Base-by-base conservation (phyloP, 768 basidiomycete genomes). In the Psilocybe azurescens region DNA sequence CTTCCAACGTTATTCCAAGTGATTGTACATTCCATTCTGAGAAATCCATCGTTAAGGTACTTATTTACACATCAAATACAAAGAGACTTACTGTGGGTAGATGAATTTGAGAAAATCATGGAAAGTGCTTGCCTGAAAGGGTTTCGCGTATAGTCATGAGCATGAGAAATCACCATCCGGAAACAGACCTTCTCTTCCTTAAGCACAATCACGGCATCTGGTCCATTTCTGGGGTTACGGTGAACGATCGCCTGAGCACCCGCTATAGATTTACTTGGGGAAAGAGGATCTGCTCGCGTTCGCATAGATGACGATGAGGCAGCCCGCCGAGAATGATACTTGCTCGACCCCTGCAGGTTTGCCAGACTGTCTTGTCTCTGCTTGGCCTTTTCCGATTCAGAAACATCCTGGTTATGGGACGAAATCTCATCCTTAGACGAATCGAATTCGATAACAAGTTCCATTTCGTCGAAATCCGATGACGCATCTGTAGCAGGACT, bases 1-100 rank as follows among this genome's bases (percentile, higher is more conserved):
- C 90, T 89, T 68, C 94, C 94, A 29, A 94, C 96, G 73, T 97
- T 97, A 68, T 93, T 92, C 94, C 95, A 98, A 0, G 93, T 91
- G 57, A 97, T 95, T 8, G 93, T 93, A 76, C 95, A 97, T 65
- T 95, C 91, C 58, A 96, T 61, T 56, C 72, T 73, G 81, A 36
- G 6, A 36, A 36, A 36, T 24, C 33, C 33, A 36, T 36, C 7
- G 6, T 7, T 36, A 11, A 36, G 33, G 33, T 36, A 36, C 33
- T 36, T 36, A 36, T 36, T 36, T 36, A 36, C 33, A 36, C 11
- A 7, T 11, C 33, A 36, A 11, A 36, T 36, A 11, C 33, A 36
- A 9, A 20, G 30, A 50, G 57, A 76, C 90, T 69, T 75, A 95
- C 94, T 96, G 92, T 18, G 95, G 95, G 74, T 97, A 97, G 55